Evolutionary conservation across 75 land plant species (phyloP).

Genomic region (Cryptomeria japonica): DNA sequence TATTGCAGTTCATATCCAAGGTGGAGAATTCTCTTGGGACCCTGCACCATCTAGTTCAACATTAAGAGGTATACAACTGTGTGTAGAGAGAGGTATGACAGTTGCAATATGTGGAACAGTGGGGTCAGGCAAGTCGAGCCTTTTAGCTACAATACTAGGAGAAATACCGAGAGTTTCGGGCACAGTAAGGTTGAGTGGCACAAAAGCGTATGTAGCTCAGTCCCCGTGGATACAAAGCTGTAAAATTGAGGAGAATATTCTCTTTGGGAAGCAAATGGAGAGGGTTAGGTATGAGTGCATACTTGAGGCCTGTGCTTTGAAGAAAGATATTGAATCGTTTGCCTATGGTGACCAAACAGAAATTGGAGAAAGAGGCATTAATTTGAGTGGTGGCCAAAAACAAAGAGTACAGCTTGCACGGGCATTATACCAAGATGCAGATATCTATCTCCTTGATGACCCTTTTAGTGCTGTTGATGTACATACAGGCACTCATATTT

Average conservation of each 20-base stretch:
- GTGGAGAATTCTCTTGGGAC: slow-evolving; percentile 32
- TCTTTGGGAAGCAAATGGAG: slow-evolving; percentile 48
- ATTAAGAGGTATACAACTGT: slow-evolving; percentile 7
- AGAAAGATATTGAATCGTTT: slow-evolving; percentile 42
- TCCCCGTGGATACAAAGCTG: slow-evolving; percentile 50
- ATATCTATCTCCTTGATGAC: slow-evolving; percentile 86
- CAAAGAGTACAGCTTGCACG: slow-evolving; percentile 90
- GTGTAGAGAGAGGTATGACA: slow-evolving; percentile 21
- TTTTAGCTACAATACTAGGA: slow-evolving; percentile 44
- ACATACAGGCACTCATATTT: slow-evolving; percentile 80
- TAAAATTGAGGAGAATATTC: slow-evolving; percentile 36
- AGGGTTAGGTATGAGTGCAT: slow-evolving; percentile 22
- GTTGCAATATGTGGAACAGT: slow-evolving; percentile 56
- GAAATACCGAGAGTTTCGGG: slow-evolving; percentile 44
- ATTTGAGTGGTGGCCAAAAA: slow-evolving; percentile 94
- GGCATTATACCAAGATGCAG: slow-evolving; percentile 81
- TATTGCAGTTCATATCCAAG: slow-evolving; percentile 24
- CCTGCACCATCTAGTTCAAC: slow-evolving; percentile 12
- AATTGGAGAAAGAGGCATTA: slow-evolving; percentile 87
- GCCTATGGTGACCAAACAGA: slow-evolving; percentile 62
- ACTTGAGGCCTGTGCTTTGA: slow-evolving; percentile 34
- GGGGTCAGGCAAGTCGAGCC: slow-evolving; percentile 51
- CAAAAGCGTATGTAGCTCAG: slow-evolving; percentile 44
- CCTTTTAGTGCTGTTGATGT: slow-evolving; percentile 98
- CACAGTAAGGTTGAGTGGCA: slow-evolving; percentile 27